Percentiles rank a stretch among this genome's conserved stretches.
phyloP scores from a whole-genome alignment of 1,139 yeast species.

The Suhomyces guaymorum region DNA sequence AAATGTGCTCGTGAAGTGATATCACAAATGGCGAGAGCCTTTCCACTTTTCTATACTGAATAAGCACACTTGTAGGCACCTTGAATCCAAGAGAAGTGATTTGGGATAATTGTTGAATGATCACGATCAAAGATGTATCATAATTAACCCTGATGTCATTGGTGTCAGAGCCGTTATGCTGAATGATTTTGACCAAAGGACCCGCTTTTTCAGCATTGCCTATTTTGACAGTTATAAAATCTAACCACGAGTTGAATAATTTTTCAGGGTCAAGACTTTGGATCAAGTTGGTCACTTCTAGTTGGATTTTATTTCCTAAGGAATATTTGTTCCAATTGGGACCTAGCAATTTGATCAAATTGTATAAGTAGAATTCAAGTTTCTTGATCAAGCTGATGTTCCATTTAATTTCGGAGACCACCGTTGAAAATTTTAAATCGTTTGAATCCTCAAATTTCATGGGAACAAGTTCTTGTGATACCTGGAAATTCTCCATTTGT shows the following conservation, averaged over 20 bases:
- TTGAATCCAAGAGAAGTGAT: constrained; percentile 55
- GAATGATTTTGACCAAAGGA: constrained; percentile 37
- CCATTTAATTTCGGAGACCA: constrained; percentile 22
- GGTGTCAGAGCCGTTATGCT: constrained; percentile 11
- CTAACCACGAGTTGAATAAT: constrained; percentile 52
- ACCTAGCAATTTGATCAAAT: constrained; percentile 50
- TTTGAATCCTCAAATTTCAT: not conserved
- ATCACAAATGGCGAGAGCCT: constrained; percentile 61
- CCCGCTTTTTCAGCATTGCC: constrained; percentile 29
- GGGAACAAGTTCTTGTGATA: not conserved
- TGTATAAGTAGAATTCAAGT: constrained; percentile 22
- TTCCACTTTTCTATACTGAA: constrained; percentile 46
- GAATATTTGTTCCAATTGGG: constrained; percentile 73
- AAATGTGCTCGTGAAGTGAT: constrained; percentile 48
- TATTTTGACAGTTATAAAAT: constrained; percentile 13
- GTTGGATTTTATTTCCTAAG: constrained; percentile 64
- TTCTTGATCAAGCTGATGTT: constrained; percentile 24
- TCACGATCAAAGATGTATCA: constrained; percentile 44
- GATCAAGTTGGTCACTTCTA: constrained; percentile 49
- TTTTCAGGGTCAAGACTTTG: constrained; percentile 46
- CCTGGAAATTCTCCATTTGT: constrained; percentile 1
- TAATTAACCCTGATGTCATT: constrained; percentile 45
- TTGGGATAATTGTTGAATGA: constrained; percentile 56
- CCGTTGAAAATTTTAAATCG: not conserved
- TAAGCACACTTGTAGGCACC: constrained; percentile 46